phyloP scores from a whole-genome alignment of 192 early-diverging fungal species.

The Gryganskiella cystojenkinii region DNA sequence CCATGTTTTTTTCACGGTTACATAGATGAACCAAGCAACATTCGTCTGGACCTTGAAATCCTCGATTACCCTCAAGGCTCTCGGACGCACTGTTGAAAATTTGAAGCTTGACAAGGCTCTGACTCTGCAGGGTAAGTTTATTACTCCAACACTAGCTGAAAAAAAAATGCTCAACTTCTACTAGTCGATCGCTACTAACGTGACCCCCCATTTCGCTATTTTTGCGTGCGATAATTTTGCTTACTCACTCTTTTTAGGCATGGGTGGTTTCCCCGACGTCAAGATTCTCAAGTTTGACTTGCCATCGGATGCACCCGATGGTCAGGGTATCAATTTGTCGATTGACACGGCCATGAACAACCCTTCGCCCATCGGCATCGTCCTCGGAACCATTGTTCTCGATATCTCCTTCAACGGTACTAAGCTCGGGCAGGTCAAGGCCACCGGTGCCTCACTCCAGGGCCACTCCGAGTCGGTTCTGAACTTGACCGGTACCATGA shows the following conservation, averaged over 20 bases:
- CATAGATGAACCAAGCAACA: conserved; percentile 14
- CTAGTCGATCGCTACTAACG: not conserved
- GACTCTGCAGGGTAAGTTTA: conserved; percentile 24
- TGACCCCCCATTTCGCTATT: not conserved
- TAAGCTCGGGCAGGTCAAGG: conserved; percentile 60
- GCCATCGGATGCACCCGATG: conserved; percentile 58
- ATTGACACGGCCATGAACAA: conserved; percentile 73
- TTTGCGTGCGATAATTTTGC: not conserved
- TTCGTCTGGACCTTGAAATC: conserved; percentile 52
- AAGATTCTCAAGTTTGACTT: conserved; percentile 53
- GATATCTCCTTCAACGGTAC: conserved; percentile 54
- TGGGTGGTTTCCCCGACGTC: conserved; percentile 53
- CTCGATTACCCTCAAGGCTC: conserved; percentile 43
- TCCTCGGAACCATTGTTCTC: conserved; percentile 58
- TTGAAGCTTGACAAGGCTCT: conserved; percentile 48
- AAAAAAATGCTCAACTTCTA: too few species aligned
- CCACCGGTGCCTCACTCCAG: conserved; percentile 63
- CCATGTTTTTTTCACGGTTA: not conserved
- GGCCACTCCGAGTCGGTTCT: conserved; percentile 44
- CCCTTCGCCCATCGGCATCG: conserved; percentile 64
- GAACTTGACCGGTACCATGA: conserved; percentile 60
- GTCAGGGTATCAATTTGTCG: conserved; percentile 67
- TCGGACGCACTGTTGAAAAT: conserved; percentile 39
- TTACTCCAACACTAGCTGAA: not conserved
- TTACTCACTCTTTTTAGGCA: conserved; percentile 16